Percentiles rank a stretch among this genome's conserved stretches.
These are phyloP conservation scores for Phaeotremella skinneri DNA, from an alignment of 768 basidiomycete genomes.

Conservation along the genomic window DNA sequence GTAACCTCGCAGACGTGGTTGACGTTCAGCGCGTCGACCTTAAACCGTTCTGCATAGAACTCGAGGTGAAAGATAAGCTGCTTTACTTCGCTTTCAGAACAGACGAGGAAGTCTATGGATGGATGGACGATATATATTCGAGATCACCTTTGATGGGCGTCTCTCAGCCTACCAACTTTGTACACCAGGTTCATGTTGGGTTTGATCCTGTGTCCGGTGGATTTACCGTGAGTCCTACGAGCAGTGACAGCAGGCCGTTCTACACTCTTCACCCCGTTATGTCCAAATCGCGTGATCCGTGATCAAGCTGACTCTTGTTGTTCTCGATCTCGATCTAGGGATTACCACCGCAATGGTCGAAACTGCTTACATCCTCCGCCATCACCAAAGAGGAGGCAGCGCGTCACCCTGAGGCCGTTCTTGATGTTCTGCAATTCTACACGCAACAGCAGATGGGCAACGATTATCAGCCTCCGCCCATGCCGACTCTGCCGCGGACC, in stretches of 20 bases:
- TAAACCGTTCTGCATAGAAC: slow-evolving; percentile 86
- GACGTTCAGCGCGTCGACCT: slow-evolving; percentile 88
- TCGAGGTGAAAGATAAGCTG: slow-evolving; percentile 81
- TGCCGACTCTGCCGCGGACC: slow-evolving; percentile 51
- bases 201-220: slow-evolving; percentile 91
- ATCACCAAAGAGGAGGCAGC: slow-evolving; percentile 98
- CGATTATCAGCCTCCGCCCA: slow-evolving; percentile 22
- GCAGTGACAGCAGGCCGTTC: slow-evolving; percentile 7
- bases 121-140: slow-evolving; percentile 95
- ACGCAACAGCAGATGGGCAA: slow-evolving; percentile 73
- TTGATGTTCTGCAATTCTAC: slow-evolving; percentile 97
- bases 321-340: slow-evolving; percentile 60
- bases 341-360: slow-evolving; percentile 95
- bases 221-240: slow-evolving; percentile 72
- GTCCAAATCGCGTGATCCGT: too few relatives aligned
- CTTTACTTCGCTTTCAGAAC: slow-evolving; percentile 66
- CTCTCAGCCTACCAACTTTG: slow-evolving; percentile 92
- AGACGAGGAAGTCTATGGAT: slow-evolving; percentile 92
- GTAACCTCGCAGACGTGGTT: slow-evolving; percentile 63
- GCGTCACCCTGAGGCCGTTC: slow-evolving; percentile 92
- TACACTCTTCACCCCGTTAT: not conserved
- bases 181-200: slow-evolving; percentile 97
- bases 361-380: slow-evolving; percentile 91
- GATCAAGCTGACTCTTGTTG: not conserved
- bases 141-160: slow-evolving; percentile 90